phyloP scores from a whole-genome alignment of 352 stramenopile species.

The Aphanomyces invadans region DNA sequence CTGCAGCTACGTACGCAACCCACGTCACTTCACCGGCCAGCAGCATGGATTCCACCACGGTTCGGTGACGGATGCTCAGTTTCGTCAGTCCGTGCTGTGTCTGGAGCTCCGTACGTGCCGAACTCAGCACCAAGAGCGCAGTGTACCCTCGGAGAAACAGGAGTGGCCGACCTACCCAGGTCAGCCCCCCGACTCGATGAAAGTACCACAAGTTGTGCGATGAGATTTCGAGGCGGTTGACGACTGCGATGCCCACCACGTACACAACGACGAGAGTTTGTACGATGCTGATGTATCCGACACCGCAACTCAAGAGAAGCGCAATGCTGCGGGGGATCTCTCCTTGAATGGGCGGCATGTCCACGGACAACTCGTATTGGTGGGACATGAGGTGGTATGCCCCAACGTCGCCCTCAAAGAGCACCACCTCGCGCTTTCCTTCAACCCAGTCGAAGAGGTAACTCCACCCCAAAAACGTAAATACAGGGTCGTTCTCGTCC shows the following conservation, averaged over 20 bases:
- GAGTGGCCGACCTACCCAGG: constrained; percentile 10
- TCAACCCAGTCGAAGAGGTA: constrained; percentile 10
- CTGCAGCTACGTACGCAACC: neutral
- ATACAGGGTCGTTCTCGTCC: neutral
- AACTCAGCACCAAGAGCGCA: neutral
- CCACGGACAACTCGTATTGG: neutral
- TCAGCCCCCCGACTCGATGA: neutral
- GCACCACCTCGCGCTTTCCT: neutral
- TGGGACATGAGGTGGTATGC: neutral
- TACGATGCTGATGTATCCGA: neutral
- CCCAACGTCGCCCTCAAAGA: constrained; percentile 4
- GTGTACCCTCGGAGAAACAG: neutral
- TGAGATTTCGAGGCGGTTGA: neutral
- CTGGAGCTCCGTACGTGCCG: neutral
- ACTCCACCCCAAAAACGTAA: neutral
- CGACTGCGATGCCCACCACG: neutral
- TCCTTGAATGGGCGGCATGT: neutral
- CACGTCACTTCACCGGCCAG: neutral
- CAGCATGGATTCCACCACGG: neutral
- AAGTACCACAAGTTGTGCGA: constrained; percentile 6
- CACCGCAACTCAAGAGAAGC: neutral
- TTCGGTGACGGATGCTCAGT: neutral
- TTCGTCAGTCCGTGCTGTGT: neutral
- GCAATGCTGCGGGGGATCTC: neutral
- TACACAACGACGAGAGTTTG: neutral